Evolutionary conservation across 2,329 filamentous ascomycete species (phyloP).

Genomic region (Pseudocercospora eumusae): DNA sequence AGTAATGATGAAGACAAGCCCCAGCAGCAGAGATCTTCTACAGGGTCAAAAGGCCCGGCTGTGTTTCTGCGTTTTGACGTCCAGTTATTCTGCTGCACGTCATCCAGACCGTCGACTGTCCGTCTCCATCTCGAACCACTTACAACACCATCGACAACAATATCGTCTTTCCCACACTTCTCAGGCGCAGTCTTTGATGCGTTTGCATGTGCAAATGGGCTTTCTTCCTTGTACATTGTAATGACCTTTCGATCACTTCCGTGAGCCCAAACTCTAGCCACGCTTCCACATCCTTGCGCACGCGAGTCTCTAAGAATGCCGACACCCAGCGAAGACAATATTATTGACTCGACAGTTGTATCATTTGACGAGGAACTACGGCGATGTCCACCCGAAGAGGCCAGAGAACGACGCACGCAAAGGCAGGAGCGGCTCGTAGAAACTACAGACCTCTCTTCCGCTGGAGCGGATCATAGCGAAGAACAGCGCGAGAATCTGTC

Average conservation of each 20-base stretch:
- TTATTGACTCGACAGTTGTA: constrained; percentile 11
- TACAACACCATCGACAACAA: background rate
- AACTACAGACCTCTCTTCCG: constrained; percentile 5
- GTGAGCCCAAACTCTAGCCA: constrained; percentile 10
- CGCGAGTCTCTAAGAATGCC: constrained; percentile 31
- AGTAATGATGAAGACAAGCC: too few relatives aligned
- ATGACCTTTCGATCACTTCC: constrained; percentile 15
- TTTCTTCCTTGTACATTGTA: constrained; percentile 23
- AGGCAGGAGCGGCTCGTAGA: constrained; percentile 12
- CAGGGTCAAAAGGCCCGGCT: background rate
- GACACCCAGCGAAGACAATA: constrained; percentile 29
- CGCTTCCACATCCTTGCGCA: constrained; percentile 17
- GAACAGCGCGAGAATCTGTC: constrained; percentile 28
- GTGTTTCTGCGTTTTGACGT: background rate
- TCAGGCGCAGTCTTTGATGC: background rate
- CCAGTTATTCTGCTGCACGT: background rate
- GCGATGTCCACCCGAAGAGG: constrained; percentile 44
- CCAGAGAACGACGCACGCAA: constrained; percentile 23
- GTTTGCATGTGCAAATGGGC: constrained; percentile 10
- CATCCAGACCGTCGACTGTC: background rate
- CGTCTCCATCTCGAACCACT: constrained; percentile 3
- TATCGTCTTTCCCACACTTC: constrained; percentile 1
- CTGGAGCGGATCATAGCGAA: constrained; percentile 11
- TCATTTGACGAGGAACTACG: constrained; percentile 13
- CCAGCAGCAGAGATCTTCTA: too few relatives aligned